These are phyloP conservation scores for Populus hybrid DNA, from an alignment of 441 rosid species.

Conservation along the genomic window DNA sequence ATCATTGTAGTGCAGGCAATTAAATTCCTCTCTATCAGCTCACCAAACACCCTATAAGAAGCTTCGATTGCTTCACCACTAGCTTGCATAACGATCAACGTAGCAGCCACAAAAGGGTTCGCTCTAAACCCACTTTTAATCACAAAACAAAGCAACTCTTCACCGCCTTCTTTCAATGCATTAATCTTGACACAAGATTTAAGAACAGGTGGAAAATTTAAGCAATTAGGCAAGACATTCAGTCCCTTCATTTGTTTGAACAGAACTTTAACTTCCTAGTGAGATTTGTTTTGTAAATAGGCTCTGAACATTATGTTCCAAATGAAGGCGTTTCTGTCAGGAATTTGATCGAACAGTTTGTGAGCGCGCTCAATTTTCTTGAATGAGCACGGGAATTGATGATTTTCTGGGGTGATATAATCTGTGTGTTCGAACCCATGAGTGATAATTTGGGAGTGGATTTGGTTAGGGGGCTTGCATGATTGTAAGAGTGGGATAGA, in stretches of 20 bases:
- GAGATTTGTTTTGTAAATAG: conserved; percentile 28
- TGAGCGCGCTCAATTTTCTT: conserved; percentile 40
- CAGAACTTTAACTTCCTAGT: conserved; percentile 36
- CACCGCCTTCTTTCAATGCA: conserved; percentile 51
- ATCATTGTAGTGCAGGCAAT: conserved; percentile 65
- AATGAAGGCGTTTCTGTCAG: conserved; percentile 33
- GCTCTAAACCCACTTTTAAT: conserved; percentile 52
- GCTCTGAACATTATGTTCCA: conserved; percentile 64
- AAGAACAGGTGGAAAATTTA: conserved; percentile 53
- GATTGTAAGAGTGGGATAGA: conserved; percentile 43
- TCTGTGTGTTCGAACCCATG: conserved; percentile 39
- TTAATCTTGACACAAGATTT: conserved; percentile 44
- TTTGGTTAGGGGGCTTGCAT: conserved; percentile 49
- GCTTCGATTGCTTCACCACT: conserved; percentile 31
- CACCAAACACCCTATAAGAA: conserved; percentile 51
- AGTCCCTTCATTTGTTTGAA: conserved; percentile 42
- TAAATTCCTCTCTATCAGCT: conserved; percentile 57
- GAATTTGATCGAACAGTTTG: conserved; percentile 56
- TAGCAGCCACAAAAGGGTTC: conserved; percentile 40
- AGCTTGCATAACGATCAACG: conserved; percentile 61
- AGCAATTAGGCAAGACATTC: conserved; percentile 46
- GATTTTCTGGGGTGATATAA: conserved; percentile 43
- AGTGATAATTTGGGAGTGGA: conserved; percentile 41
- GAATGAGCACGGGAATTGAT: conserved; percentile 18
- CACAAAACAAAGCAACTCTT: conserved; percentile 46